phyloP scores from a whole-genome alignment of 2,329 filamentous ascomycete genomes.

The Cryphonectria japonica region DNA sequence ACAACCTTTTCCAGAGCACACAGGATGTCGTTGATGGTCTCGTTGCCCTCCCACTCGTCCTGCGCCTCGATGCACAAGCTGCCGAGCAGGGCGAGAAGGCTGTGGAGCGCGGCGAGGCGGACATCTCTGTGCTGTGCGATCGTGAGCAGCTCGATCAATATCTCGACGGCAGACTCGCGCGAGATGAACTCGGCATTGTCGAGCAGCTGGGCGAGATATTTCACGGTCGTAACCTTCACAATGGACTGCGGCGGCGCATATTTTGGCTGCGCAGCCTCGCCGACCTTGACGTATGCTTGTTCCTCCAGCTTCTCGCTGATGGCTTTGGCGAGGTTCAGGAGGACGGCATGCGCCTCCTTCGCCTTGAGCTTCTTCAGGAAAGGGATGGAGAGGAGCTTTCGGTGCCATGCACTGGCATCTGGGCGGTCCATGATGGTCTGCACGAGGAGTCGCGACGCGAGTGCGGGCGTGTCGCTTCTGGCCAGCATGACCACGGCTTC shows the following conservation, averaged over 20 bases:
- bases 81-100: conserved; percentile 20
- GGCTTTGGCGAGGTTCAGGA: conserved; percentile 15
- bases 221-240: conserved; percentile 26
- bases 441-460: conserved; percentile 20
- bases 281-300: conserved; percentile 23
- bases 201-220: conserved; percentile 24
- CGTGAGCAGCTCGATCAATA: conserved; percentile 20
- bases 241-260: conserved; percentile 15
- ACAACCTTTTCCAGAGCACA: conserved; percentile 9
- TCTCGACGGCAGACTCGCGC: conserved; percentile 14
- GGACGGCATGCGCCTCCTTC: conserved; percentile 12
- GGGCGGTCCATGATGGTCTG: conserved; percentile 24
- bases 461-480: conserved; percentile 5
- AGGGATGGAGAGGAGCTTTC: conserved; percentile 12
- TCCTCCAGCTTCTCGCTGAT: conserved; percentile 23
- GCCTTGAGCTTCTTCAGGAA: conserved; percentile 18
- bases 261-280: conserved; percentile 15
- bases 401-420: conserved; percentile 24
- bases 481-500: conserved; percentile 9
- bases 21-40: conserved; percentile 12
- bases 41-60: background rate
- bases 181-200: conserved; percentile 21
- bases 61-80: conserved; percentile 4
- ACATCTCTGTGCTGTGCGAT: conserved; percentile 21
- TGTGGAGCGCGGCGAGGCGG: conserved; percentile 22